Base-by-base conservation (phyloP, 148 eudicot genomes). In the Nepenthes gracilis region DNA sequence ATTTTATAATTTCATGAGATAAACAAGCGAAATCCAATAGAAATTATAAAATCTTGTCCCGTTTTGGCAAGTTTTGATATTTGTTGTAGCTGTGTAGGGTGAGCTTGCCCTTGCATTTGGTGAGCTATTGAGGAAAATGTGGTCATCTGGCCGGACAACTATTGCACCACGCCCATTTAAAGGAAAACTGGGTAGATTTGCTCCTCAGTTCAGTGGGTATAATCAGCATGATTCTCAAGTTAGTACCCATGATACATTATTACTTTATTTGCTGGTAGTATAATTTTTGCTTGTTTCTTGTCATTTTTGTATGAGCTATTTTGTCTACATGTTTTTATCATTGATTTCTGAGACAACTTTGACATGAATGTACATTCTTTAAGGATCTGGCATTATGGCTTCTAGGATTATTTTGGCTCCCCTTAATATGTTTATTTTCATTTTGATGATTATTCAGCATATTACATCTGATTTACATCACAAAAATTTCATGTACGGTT, bases 141-240 rank as follows among this genome's bases (percentile, higher is more conserved):
- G 99, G 99, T 79, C 87, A 9, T 74, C 87, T 69, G 94, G 96
- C 50, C 74, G 80, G 57, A 75, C 79, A 53, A 35, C 90, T 33
- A 73, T 93, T 74, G 83, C 92, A 13, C 99, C 99, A 34, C 95
- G 99, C 68, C 80, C 62, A 55, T 93, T 93, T 67, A 93, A 93
- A 77, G 90, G 85, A 23, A 93, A 86, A 75, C 89, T 93, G 71
- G 84, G 81, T 77, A 89, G 92, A 48, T 93, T 89, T 79, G 99
- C 99, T 69, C 99, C 99, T 43, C 99, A 93, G 82, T 93, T 93
- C 73, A 93, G 92, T 80, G 99, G 99, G 9, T 93, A 82, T 74
- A 93, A 89, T 69, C 99, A 93, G 74, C 99, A 93, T 72, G 99
- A 93, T 80, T 93, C 99, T 54, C 97, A 92, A 80, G 97, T 92